Evolutionary conservation across 257 asterid genomes (phyloP).

Genomic region (Cordia subcordata): DNA sequence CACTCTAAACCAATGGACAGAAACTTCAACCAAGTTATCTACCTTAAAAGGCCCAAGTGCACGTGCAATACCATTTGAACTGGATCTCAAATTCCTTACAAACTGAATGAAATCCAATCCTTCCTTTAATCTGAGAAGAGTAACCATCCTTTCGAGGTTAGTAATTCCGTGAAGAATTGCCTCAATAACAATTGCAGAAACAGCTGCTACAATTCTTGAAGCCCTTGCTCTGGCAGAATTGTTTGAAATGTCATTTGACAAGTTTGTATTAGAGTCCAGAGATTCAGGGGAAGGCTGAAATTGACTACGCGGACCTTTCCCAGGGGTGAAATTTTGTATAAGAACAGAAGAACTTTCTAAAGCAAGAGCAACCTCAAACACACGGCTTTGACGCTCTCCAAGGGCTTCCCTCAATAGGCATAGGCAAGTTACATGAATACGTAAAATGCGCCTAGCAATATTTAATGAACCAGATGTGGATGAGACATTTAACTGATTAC

Average conservation of each 20-base stretch:
- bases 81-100: slow-evolving; percentile 70
- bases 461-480: slow-evolving; percentile 56
- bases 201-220: slow-evolving; percentile 62
- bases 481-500: slow-evolving; percentile 41
- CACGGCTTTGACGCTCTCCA: slow-evolving; percentile 98
- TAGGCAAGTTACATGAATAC: slow-evolving; percentile 72
- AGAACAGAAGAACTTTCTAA: slow-evolving; percentile 84
- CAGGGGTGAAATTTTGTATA: slow-evolving; percentile 59
- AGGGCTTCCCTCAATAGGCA: slow-evolving; percentile 90
- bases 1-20: slow-evolving; percentile 95
- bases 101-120: slow-evolving; percentile 84
- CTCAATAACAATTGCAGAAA: slow-evolving; percentile 81
- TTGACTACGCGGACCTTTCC: slow-evolving; percentile 72
- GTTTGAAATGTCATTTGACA: slow-evolving; percentile 46
- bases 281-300: slow-evolving; percentile 71
- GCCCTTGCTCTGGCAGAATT: slow-evolving; percentile 50
- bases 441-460: slow-evolving; percentile 71
- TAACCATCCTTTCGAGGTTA: slow-evolving; percentile 88
- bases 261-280: slow-evolving; percentile 49
- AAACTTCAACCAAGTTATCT: slow-evolving; percentile 79
- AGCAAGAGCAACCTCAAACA: slow-evolving; percentile 96
- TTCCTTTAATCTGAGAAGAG: slow-evolving; percentile 79
- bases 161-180: slow-evolving; percentile 88
- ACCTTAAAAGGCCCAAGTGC: slow-evolving; percentile 52
- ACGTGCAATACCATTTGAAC: slow-evolving; percentile 78